These are phyloP conservation scores for Arthrobotrys entomopaga DNA, from an alignment of 2,329 filamentous ascomycete genomes.

Conservation along the genomic window DNA sequence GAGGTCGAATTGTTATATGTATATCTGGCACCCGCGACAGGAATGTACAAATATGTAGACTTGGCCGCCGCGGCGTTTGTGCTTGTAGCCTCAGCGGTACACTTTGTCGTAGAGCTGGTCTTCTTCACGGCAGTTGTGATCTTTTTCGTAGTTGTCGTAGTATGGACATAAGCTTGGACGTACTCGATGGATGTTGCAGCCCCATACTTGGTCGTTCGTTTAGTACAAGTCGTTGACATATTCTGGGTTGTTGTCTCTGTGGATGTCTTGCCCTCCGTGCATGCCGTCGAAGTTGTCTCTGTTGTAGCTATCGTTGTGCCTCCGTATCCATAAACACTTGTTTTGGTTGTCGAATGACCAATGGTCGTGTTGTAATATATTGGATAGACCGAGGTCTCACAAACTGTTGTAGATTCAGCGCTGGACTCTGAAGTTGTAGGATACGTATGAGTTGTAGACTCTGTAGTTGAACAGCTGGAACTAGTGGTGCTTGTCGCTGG, in stretches of 20 bases:
- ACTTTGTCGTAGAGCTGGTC: background rate
- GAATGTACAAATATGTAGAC: background rate
- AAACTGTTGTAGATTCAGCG: slow-evolving; percentile 7
- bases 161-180: background rate
- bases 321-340: slow-evolving; percentile 8
- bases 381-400: background rate
- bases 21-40: slow-evolving; percentile 2
- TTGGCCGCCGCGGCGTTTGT: slow-evolving; percentile 1
- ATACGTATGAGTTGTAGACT: background rate
- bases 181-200: background rate
- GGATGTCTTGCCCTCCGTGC: slow-evolving; percentile 13
- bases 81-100: slow-evolving; percentile 2
- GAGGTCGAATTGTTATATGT: slow-evolving; percentile 10
- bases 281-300: no score
- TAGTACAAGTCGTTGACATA: slow-evolving; percentile 23
- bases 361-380: background rate
- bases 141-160: slow-evolving; percentile 20
- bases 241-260: slow-evolving; percentile 15
- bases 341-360: slow-evolving; percentile 8
- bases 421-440: slow-evolving; percentile 4
- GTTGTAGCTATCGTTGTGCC: background rate
- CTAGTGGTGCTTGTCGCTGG: background rate
- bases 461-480: slow-evolving; percentile 11
- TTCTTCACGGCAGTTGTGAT: slow-evolving; percentile 10
- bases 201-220: slow-evolving; percentile 28